Conservation (phyloP, 2,329 filamentous ascomycete species). For the Plectosphaerella cucumerina region DNA sequence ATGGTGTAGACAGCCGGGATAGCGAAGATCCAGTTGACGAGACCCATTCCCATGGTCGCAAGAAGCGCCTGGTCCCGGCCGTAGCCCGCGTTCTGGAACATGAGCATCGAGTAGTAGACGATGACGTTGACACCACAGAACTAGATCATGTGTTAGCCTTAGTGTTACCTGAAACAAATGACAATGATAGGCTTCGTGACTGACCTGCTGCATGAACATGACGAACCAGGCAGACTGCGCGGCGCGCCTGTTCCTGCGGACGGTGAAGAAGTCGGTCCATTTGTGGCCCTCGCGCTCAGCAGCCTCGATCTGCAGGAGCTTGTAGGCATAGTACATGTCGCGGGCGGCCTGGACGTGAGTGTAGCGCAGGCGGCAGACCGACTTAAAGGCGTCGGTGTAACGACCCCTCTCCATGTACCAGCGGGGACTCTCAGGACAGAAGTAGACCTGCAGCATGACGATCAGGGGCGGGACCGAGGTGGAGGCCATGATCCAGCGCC, state of each 20-base stretch:
- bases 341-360: slow-evolving; percentile 43
- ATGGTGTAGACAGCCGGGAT: slow-evolving; percentile 56
- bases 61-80: slow-evolving; percentile 38
- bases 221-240: slow-evolving; percentile 30
- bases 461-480: slow-evolving; percentile 50
- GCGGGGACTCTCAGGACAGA: slow-evolving; percentile 49
- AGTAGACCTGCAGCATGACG: slow-evolving; percentile 46
- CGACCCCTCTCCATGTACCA: slow-evolving; percentile 49
- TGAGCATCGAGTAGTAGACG: slow-evolving; percentile 47
- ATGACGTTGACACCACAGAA: slow-evolving; percentile 46
- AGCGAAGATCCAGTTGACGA: slow-evolving; percentile 55
- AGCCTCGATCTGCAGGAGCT: slow-evolving; percentile 26
- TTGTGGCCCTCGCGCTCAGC: slow-evolving; percentile 21
- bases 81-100: slow-evolving; percentile 34
- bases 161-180: no score
- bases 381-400: slow-evolving; percentile 39
- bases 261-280: slow-evolving; percentile 31
- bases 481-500: slow-evolving; percentile 40
- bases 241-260: slow-evolving; percentile 29
- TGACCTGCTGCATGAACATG: slow-evolving; percentile 29
- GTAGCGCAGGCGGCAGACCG: slow-evolving; percentile 41
- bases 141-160: no score
- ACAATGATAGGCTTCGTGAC: not conserved
- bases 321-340: slow-evolving; percentile 47
- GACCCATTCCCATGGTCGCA: slow-evolving; percentile 51